Evolutionary conservation across 192 early-diverging fungal species (phyloP).

Genomic region (Spizellomyces punctatus): DNA sequence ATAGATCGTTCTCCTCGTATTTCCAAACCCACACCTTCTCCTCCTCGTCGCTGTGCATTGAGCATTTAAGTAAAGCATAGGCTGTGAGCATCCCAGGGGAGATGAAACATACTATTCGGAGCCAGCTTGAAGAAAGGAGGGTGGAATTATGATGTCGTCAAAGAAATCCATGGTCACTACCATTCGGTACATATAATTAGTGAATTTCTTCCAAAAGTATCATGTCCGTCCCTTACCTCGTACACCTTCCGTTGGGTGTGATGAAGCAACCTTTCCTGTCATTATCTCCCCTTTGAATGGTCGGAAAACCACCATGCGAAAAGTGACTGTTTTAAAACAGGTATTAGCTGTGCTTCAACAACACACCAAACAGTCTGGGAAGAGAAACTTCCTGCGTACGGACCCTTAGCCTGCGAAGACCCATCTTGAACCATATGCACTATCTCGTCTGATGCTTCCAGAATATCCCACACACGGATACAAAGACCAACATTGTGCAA

Average conservation of each 20-base stretch:
- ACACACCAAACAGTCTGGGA: too few relatives aligned
- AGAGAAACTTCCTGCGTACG: slow-evolving; percentile 6
- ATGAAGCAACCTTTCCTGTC: slow-evolving; percentile 72
- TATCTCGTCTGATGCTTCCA: slow-evolving; percentile 80
- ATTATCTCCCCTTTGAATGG: slow-evolving; percentile 90
- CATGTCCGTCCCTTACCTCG: slow-evolving; percentile 52
- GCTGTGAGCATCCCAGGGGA: neutral
- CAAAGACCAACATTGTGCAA: slow-evolving; percentile 91
- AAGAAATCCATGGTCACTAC: slow-evolving; percentile 84
- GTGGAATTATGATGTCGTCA: slow-evolving; percentile 86
- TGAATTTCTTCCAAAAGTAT: too few relatives aligned
- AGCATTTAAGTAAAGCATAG: neutral
- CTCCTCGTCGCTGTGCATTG: slow-evolving; percentile 49
- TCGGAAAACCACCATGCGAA: slow-evolving; percentile 86
- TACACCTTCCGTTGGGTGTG: slow-evolving; percentile 68
- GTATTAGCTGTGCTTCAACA: neutral
- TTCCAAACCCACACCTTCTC: slow-evolving; percentile 88
- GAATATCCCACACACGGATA: slow-evolving; percentile 79
- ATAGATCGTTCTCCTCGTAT: slow-evolving; percentile 69
- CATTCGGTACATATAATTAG: neutral
- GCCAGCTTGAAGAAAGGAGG: slow-evolving; percentile 58
- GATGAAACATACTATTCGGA: slow-evolving; percentile 61
- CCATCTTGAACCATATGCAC: slow-evolving; percentile 85
- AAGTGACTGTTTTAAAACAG: slow-evolving; percentile 54
- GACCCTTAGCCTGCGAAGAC: slow-evolving; percentile 74